Evolutionary conservation across 208 protist genomes (phyloP).

Genomic region (Trypanosoma melophagium): DNA sequence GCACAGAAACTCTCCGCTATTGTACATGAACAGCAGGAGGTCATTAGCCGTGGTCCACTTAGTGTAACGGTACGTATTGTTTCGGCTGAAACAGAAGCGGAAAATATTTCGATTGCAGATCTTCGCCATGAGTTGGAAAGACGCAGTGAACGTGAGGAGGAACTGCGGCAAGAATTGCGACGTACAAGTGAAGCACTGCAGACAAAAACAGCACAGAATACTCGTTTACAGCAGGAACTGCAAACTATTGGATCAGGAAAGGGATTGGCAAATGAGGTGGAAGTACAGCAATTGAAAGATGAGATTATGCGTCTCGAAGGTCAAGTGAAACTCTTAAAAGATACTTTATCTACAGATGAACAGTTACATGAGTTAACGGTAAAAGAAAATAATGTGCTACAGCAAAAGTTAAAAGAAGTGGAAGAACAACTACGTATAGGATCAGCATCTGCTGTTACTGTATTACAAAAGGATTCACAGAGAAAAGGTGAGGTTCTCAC

Average conservation of each 20-base stretch:
- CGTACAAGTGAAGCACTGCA: slow-evolving; percentile 21
- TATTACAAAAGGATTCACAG: background rate
- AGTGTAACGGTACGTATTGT: slow-evolving; percentile 46
- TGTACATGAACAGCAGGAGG: slow-evolving; percentile 67
- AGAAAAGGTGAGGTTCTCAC: slow-evolving; percentile 3
- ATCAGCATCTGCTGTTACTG: slow-evolving; percentile 35
- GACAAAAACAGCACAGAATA: slow-evolving; percentile 22
- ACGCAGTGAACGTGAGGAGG: slow-evolving; percentile 31
- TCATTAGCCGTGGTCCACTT: slow-evolving; percentile 45
- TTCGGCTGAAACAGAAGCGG: slow-evolving; percentile 28
- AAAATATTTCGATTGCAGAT: slow-evolving; percentile 35
- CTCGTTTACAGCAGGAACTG: slow-evolving; percentile 30
- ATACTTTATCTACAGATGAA: slow-evolving; percentile 49
- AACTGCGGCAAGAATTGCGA: slow-evolving; percentile 30
- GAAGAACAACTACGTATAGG: slow-evolving; percentile 36
- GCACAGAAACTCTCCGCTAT: slow-evolving; percentile 52
- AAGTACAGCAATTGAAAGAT: slow-evolving; percentile 26
- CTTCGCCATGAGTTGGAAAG: slow-evolving; percentile 47
- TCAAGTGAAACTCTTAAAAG: slow-evolving; percentile 39
- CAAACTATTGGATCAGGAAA: slow-evolving; percentile 10
- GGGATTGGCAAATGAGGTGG: slow-evolving; percentile 4
- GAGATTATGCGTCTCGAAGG: slow-evolving; percentile 41
- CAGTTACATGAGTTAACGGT: slow-evolving; percentile 49
- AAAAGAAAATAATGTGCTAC: slow-evolving; percentile 30
- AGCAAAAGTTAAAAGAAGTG: slow-evolving; percentile 17